A percentile compares a stretch with the other conserved stretches of the same genome.
Evolutionary conservation across 2,329 filamentous ascomycete genomes (phyloP).

Genomic region (Didymella segeticola): DNA sequence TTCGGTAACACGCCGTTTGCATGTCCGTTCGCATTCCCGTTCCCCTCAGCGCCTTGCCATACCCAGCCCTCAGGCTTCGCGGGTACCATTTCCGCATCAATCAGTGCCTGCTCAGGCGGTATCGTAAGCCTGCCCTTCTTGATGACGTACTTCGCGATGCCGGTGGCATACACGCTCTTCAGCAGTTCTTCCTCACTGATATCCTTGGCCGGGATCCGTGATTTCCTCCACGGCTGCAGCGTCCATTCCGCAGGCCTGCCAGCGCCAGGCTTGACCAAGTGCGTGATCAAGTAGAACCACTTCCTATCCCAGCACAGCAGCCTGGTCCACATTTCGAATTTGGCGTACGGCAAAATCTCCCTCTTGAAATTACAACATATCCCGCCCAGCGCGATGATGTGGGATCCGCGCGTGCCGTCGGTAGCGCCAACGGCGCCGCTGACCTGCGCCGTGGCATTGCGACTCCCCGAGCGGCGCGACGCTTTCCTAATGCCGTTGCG

Average conservation of each 20-base stretch:
- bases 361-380: constrained; percentile 57
- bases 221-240: constrained; percentile 54
- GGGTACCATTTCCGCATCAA: constrained; percentile 76
- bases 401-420: constrained; percentile 30
- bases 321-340: constrained; percentile 58
- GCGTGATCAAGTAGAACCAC: constrained; percentile 58
- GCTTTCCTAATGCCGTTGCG: constrained; percentile 53
- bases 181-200: constrained; percentile 46
- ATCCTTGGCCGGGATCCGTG: constrained; percentile 15
- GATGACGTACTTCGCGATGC: constrained; percentile 58
- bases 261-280: constrained; percentile 55
- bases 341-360: constrained; percentile 54
- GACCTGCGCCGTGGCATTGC: too few relatives aligned
- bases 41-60: constrained; percentile 22
- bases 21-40: constrained; percentile 18
- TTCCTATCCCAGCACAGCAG: constrained; percentile 58
- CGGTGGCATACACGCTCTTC: constrained; percentile 57
- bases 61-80: constrained; percentile 67
- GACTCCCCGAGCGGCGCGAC: constrained; percentile 26
- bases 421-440: constrained; percentile 25
- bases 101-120: constrained; percentile 77
- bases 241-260: constrained; percentile 51
- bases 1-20: constrained; percentile 34
- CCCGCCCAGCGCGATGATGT: constrained; percentile 55
- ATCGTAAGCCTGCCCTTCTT: constrained; percentile 75